Conservation (phyloP, 305 asterid genomes). For the Striga hermonthica region DNA sequence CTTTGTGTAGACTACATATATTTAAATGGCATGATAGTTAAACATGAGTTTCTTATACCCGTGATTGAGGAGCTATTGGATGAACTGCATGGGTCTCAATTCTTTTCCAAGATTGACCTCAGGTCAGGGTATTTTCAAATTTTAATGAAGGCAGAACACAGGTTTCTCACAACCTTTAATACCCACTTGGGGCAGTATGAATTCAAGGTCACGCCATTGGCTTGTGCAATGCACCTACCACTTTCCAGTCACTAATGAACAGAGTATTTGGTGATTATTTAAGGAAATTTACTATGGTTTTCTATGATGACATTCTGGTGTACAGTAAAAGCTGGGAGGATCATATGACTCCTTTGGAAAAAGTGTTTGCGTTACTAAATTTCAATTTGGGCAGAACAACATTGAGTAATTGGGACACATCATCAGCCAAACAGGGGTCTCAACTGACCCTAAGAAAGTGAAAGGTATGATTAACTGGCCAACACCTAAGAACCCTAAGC, state of each 20-base stretch:
- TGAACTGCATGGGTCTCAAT: neutral
- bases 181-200: neutral
- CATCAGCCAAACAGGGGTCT: neutral
- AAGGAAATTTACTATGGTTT: neutral
- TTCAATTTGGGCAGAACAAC: neutral
- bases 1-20: neutral
- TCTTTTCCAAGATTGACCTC: neutral
- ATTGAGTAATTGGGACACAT: neutral
- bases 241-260: neutral
- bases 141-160: neutral
- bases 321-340: neutral
- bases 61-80: neutral
- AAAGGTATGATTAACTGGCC: neutral
- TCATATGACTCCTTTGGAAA: neutral
- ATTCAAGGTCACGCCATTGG: neutral
- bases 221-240: neutral
- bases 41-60: neutral
- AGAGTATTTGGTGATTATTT: neutral
- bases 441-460: neutral
- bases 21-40: neutral
- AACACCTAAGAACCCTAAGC: neutral
- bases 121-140: neutral
- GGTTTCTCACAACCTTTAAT: neutral
- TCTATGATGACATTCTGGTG: neutral
- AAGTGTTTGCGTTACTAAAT: neutral